These are phyloP conservation scores for Prinsepia uniflora DNA, from an alignment of 306 rosid genomes.

Conservation along the genomic window DNA sequence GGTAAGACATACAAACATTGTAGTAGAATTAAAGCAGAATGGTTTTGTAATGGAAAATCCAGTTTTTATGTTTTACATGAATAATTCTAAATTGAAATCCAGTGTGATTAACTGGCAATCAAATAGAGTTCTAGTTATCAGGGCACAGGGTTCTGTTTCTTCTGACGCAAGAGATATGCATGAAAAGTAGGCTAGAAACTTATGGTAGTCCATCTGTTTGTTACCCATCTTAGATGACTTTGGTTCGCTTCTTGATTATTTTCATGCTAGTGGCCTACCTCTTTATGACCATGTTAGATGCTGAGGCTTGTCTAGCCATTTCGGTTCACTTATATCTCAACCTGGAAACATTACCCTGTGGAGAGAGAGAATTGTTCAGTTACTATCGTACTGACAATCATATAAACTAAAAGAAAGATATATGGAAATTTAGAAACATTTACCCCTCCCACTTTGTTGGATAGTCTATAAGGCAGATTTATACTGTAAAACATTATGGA, in stretches of 20 bases:
- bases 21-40: neutral
- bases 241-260: neutral
- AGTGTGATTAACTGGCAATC: neutral
- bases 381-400: neutral
- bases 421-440: neutral
- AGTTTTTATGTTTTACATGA: neutral
- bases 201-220: neutral
- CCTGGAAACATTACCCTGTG: neutral
- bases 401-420: neutral
- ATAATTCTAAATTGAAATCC: neutral
- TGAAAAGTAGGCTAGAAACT: neutral
- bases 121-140: neutral
- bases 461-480: neutral
- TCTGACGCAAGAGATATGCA: neutral
- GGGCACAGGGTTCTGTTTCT: neutral
- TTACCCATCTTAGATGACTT: neutral
- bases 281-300: neutral
- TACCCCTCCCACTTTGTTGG: neutral
- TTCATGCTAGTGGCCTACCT: neutral
- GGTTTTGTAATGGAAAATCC: neutral
- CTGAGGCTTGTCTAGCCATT: neutral
- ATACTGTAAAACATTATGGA: neutral
- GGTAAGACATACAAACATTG: neutral
- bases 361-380: neutral
- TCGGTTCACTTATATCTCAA: constrained; percentile 4